Evolutionary conservation across 2,329 filamentous ascomycete genomes (phyloP), one percentile per base, ranked within the genome.

Genomic region (Phialophora chinensis): DNA sequence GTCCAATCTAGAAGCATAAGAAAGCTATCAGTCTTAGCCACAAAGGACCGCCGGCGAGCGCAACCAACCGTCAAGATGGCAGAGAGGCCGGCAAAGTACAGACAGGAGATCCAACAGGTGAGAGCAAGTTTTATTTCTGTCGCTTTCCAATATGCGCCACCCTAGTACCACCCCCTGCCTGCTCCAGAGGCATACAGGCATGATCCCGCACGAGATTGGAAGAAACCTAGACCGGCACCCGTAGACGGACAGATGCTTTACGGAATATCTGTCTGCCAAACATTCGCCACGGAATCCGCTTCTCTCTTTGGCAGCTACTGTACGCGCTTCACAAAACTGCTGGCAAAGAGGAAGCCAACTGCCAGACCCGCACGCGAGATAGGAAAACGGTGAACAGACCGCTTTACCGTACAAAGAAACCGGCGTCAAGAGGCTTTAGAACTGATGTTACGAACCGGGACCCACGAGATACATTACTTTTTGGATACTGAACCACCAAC

Each of bases 101-200:
- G 93, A 78, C 93, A 96, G 82, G 95, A 99, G 85, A 99, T 99
- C 81, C 95, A 97, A 81, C 94, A 96, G 90, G 91, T 93, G 77
- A 81, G 89, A 80, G n/a, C 23, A 44, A 53, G 42, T 50, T 29
- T 56, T n/a, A 60, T 29, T 12, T 35, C 25, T 63, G 33, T 23
- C 35, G 23, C 49, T 53, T 63, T 8, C 4, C 53, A 29, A 12
- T 17, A 33, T 2, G 47, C 2, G 38, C 38, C 17, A 44, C 17
- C 17, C n/a, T n/a, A n/a, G 38, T 44, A 6, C 14, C 38, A 10
- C 14, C 38, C 38, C 31, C 17, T 44, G 38, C 5, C 38, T n/a
- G 17, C 38, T 44, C n/a, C 38, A 44, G 8, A n/a, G 17, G 14
- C 38, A 44, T n/a, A 2, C 38, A n/a, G 38, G 14, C 38, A 44